Base-by-base conservation (phyloP, 306 rosid genomes). In the Carpinus fangiana region DNA sequence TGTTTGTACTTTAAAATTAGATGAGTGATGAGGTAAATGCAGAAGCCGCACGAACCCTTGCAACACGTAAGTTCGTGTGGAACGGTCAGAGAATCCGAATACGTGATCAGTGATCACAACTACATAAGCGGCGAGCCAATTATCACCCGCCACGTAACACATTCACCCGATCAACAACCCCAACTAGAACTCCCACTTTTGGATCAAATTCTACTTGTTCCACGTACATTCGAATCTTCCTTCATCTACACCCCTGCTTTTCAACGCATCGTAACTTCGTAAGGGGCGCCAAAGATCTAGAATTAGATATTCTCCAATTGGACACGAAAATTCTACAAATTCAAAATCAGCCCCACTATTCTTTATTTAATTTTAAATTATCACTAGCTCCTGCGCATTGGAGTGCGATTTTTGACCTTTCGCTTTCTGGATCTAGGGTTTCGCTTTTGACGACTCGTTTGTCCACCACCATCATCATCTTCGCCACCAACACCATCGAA, bases 361-460 rank as follows among this genome's bases (percentile, higher is more conserved):
- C 18, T 13, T 1, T 20, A 77, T 60, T 74, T 70, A 38, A 68
- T 69, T 57, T 55, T 45, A 64, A 47, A 80, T 41, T 3, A 43
- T 64, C 41, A 5, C 67, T 53, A 76, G 64, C 84, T 48, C 47
- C 47, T 9, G 83, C 65, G 87, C 80, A 51, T 64, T 54, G 67
- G 76, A 28, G 82, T 75, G 85, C 85, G 69, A 75, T 81, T 95
- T 86, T 88, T 86, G 98, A 95, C 93, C 92, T 89, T 87, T 85
- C 88, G 90, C 89, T 85, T 89, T 91, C 98, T 86, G 97, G 97
- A 93, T 95, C 97, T 95, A 95, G 99, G 99, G 98, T 90, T 96
- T 92, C 66, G 82, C 73, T 75, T 82, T 79, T 80, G 87, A 83
- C 89, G 85, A 84, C 82, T 82, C 26, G 75, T 68, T 31, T 75